Base-by-base conservation (phyloP, 2,329 filamentous ascomycete species). In the Diaporthe eres region DNA sequence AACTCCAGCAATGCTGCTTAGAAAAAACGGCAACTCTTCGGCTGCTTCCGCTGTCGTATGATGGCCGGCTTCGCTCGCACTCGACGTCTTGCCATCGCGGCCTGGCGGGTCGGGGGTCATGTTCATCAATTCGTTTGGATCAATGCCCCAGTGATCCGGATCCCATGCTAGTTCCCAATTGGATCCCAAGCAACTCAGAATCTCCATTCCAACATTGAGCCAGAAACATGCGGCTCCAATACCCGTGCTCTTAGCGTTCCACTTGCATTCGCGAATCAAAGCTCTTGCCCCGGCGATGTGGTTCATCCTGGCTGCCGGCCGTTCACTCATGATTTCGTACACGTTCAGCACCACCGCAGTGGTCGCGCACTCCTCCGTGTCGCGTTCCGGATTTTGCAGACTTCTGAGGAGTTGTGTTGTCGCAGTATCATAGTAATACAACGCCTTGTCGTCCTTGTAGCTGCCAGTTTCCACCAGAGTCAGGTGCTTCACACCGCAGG, bases 221-320 rank as follows among this genome's bases (percentile, higher is more conserved):
- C 96, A 98, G 85, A 98, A 98, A 83, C 96, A 98, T 1, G 96
- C 95, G 0, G 92, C 91, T 0, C 95, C 96, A 28, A 98, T 91
- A 0, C 96, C 95, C 1, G 89, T 90, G 49, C 94, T 94, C 77
- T 88, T 91, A 0, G 95, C 95, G 80, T 95, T 93, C 96, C 96
- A 98, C 6, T 92, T 92, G 80, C 95, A 98, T 81, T 98, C 95
- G 77, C 95, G 94, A 80, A 98, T 96, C 68, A 98, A 87, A 2
- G 95, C 95, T 72, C 95, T 90, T 13, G 95, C 95, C 7, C 95
- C 95, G 0, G 94, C 93, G 78, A 96, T 96, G 81, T 98, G 96
- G 79, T 94, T 96, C 93, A 97, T 96, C n/a, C 94, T 90, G 79
- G 95, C 92, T 51, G 93, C 87, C 7, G 94, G 92, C 78, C 91